phyloP scores from a whole-genome alignment of 2,329 filamentous ascomycete genomes.

The Fusarium phyllophilum region DNA sequence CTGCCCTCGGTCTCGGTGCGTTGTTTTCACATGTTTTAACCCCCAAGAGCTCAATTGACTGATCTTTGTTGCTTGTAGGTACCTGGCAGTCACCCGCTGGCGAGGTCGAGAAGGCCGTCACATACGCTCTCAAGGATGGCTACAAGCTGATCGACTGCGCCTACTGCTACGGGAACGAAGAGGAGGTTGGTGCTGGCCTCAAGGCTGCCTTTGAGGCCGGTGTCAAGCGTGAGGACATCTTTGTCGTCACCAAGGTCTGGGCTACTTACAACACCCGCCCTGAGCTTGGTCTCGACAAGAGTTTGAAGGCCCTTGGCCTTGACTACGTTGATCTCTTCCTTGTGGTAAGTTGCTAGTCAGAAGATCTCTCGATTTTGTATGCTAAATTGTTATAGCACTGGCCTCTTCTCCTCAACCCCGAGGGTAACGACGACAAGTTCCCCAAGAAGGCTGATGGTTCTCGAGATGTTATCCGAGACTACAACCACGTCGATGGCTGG shows the following conservation, averaged over 20 bases:
- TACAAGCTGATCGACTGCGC: conserved; percentile 75
- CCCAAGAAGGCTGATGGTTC: conserved; percentile 78
- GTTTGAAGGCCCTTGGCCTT: conserved; percentile 76
- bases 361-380: neutral
- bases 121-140: conserved; percentile 65
- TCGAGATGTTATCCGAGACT: conserved; percentile 75
- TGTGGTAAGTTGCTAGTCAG: conserved; percentile 57
- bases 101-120: conserved; percentile 67
- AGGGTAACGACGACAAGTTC: conserved; percentile 79
- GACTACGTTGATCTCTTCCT: conserved; percentile 86
- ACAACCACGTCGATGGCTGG: conserved; percentile 82
- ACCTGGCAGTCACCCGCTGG: conserved; percentile 73
- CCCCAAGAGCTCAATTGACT: conserved; percentile 10
- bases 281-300: conserved; percentile 76
- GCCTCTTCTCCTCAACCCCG: conserved; percentile 83
- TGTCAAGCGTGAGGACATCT: conserved; percentile 80
- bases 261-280: conserved; percentile 79
- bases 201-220: conserved; percentile 76
- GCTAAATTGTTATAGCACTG: conserved; percentile 68
- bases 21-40: conserved; percentile 2
- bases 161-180: conserved; percentile 84
- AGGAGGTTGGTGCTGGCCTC: conserved; percentile 82
- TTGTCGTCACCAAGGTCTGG: conserved; percentile 89
- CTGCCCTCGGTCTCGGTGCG: conserved; percentile 70
- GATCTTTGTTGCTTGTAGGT: conserved; percentile 52